Base-by-base conservation (phyloP, 2,329 filamentous ascomycete genomes). In the Oidium heveae region DNA sequence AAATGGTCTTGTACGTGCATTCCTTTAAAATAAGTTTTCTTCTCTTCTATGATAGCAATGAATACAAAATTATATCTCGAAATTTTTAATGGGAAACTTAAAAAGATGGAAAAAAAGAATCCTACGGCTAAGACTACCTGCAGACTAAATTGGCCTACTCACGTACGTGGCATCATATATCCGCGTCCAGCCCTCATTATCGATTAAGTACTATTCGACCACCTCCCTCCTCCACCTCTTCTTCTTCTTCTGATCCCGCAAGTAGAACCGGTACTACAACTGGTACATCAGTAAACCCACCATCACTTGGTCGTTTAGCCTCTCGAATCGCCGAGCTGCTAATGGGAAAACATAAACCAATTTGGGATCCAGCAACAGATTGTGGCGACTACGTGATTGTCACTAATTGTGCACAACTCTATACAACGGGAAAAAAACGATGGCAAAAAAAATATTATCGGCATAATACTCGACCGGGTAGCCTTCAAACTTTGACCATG, bases 321-420 rank as follows among this genome's bases (percentile, higher is more conserved):
- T 86, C 83, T 54, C 80, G 83, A 59, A 94, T 95, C 68, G 89
- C 88, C 58, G 73, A 82, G 54, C 74, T 86, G 57, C 79, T 95
- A 54, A 95, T 96, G 88, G 91, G 91, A 71, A 98, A 98, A 74
- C 84, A 98, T 76, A 98, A 98, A 72, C 91, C 91, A 22, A 94
- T 91, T 68, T 98, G 80, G 72, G 86, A 96, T 70, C 91, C 91
- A 1, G 94, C 87, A 22, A 95, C 88, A 58, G 91, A 98, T 74
- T 96, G 91, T 74, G 91, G 91, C 62, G 91, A 98, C 77, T 98
- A 98, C 69, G 88, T 98, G 13, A 89, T 98, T 0, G 88, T 91
- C 53, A 86, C 86, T 39, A 82, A 87, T 67, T 96, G 91, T 72
- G 77, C 83, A 43, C 80, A 89, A 51, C 74, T 98, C 52, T 80